Base-by-base conservation (phyloP, 257 asterid genomes). In the Verbena officinalis region DNA sequence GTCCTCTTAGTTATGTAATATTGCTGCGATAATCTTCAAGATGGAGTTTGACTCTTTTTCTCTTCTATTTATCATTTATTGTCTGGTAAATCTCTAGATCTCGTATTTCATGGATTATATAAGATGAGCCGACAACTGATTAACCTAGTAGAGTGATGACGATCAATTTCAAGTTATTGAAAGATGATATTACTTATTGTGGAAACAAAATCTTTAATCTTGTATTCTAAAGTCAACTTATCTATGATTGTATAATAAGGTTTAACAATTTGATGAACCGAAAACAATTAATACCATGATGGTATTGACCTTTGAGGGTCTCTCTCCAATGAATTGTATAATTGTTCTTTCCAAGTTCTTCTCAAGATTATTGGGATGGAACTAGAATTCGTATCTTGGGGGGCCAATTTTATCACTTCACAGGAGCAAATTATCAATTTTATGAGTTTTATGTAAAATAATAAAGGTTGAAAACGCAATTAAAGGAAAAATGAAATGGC, bases 11-110 rank as follows among this genome's bases (percentile, higher is more conserved):
- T 38, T 53, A 27, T 56, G 30, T 45, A 19, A 13, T 62, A 44
- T 15, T 44, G 55, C n/a, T 59, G 38, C 31, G 27, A 17, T 64
- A 24, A 24, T 50, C 46, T 43, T 24, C 62, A 64, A 30, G 4
- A 12, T 30, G 24, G 43, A 69, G 31, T 30, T 59, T 52, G 57
- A 68, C 30, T 58, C 11, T 43, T 30, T 42, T 16, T 9, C n/a
- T 69, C 2, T 49, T 62, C 55, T 23, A 30, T 68, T 40, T 39
- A 8, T 53, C 59, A n/a, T 55, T 16, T 56, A 31, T 54, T 44
- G 55, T 50, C 4, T 40, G 38, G 62, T 60, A 33, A 27, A 43
- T 45, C 24, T 69, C 51, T 50, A 80, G 82, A 80, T 76, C 82
- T 73, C 82, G 53, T 48, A 11, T 76, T 50, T 58, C 21, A 27